phyloP scores from a whole-genome alignment of 139 green algal species.

The Coccomyxa sp. region DNA sequence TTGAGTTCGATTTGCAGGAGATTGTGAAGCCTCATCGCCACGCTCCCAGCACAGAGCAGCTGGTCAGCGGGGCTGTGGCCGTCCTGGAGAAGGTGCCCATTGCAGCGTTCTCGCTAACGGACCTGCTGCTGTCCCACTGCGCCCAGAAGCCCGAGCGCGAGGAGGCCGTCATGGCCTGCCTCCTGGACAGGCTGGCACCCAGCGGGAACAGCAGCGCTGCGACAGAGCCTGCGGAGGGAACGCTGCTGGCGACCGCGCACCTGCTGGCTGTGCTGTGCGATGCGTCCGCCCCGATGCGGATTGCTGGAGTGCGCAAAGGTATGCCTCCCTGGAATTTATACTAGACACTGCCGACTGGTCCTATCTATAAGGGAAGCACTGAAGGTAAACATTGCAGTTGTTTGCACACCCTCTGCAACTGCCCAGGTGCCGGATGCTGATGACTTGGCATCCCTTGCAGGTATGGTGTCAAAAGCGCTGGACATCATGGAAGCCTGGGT shows the following conservation, averaged over 20 bases:
- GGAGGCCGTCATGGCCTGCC: slow-evolving; percentile 25
- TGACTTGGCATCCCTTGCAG: slow-evolving; percentile 8
- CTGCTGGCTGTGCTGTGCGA: slow-evolving; percentile 71
- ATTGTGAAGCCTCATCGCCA: not conserved
- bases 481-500: slow-evolving; percentile 61
- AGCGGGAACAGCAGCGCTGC: slow-evolving; percentile 1
- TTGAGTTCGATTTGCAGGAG: not conserved
- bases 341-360: no score
- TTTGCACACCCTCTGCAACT: not conserved
- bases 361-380: no score
- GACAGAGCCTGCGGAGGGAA: not conserved
- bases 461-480: slow-evolving; percentile 31
- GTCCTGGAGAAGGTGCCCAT: slow-evolving; percentile 34
- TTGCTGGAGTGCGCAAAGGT: no score
- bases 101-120: slow-evolving; percentile 33
- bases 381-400: no score
- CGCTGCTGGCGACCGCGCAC: slow-evolving; percentile 36
- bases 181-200: slow-evolving; percentile 48
- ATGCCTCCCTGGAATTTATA: no score
- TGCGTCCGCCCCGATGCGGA: slow-evolving; percentile 22
- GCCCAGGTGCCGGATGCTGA: not conserved
- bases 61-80: slow-evolving; percentile 52
- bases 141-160: slow-evolving; percentile 47
- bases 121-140: slow-evolving; percentile 55
- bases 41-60: slow-evolving; percentile 10